A percentile compares a stretch with the other conserved stretches of the same genome.
phyloP scores from a whole-genome alignment of 345 rosid genomes.

The Melastoma malabathricum region DNA sequence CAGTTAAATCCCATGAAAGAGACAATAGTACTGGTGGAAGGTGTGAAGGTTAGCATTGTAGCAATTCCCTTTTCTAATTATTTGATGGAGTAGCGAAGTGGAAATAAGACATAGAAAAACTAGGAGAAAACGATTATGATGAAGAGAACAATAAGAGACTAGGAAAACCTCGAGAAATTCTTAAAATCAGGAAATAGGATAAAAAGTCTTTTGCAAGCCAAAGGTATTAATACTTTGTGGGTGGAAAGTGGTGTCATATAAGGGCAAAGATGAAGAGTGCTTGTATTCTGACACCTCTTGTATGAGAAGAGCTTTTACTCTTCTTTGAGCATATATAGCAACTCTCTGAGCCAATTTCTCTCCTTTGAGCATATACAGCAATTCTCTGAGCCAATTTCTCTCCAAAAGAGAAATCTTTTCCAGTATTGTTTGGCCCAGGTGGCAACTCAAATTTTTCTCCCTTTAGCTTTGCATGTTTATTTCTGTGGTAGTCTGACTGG shows the following conservation, averaged over 20 bases:
- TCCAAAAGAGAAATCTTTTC: no score
- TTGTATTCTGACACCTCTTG: conserved; percentile 13
- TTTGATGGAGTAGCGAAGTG: no score
- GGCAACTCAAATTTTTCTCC: no score
- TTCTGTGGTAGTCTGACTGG: background rate
- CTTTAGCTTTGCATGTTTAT: no score
- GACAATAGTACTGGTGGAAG: conserved; percentile 67
- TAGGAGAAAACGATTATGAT: no score
- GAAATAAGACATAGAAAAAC: no score
- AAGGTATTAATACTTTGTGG: background rate
- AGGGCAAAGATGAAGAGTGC: conserved; percentile 8
- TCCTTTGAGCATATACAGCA: no score
- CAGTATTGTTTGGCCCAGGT: background rate
- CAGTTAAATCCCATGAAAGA: conserved; percentile 51
- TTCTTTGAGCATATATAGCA: conserved; percentile 13
- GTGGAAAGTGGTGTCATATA: background rate
- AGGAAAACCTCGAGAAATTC: no score
- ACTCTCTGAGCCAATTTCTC: conserved; percentile 33
- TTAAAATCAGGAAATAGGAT: no score
- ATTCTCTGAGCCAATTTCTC: no score
- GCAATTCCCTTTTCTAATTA: conserved; percentile 1
- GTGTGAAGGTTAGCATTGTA: conserved; percentile 46
- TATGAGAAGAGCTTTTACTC: conserved; percentile 10
- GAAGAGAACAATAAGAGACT: no score
- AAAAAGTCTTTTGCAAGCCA: no score